Base-by-base conservation (phyloP, 345 rosid species). In the Boechera retrofracta region DNA sequence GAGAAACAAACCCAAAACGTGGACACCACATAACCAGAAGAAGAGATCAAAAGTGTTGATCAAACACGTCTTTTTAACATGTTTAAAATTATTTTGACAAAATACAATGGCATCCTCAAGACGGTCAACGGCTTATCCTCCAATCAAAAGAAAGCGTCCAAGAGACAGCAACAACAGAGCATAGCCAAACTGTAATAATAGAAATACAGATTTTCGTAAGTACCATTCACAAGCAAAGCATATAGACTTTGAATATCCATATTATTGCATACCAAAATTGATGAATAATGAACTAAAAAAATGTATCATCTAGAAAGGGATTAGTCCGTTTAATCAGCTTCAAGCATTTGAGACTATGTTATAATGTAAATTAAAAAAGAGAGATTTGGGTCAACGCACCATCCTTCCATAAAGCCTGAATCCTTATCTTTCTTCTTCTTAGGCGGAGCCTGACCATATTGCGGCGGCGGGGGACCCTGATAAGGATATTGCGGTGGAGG, bases 131-230 rank as follows among this genome's bases (percentile, higher is more conserved):
- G 45, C 16, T 45, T 59, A 36, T 38, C 32, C 36, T 67, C 68
- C 53, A 39, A 73, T 89, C 83, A 87, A 79, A 89, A 80, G 86
- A 81, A 85, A 61, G 89, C 89, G 73, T 86, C 94, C 82, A 89
- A 68, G 31, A 89, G 81, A 74, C 83, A 86, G 57, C 94, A 89
- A 24, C 91, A 89, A 72, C 90, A 86, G 26, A 89, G 87, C 41
- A 86, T 81, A 45, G 88, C 90, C 77, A 89, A 75, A 81, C 94
- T 89, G 89, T 65, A 49, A 72, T 58, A 21, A 86, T 35, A n/a
- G 2, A 18, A 54, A 44, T 16, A 55, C 31, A 60, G 53, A 61
- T 15, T 9, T 5, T n/a, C 47, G 9, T 60, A 1, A 56, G 48
- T 54, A 41, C 35, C 57, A 70, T 18, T 60, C 15, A 65, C n/a